Percentiles rank a stretch among this genome's conserved stretches.
Conservation (phyloP, 2,329 filamentous ascomycete species). For the Clonostachys solani region DNA sequence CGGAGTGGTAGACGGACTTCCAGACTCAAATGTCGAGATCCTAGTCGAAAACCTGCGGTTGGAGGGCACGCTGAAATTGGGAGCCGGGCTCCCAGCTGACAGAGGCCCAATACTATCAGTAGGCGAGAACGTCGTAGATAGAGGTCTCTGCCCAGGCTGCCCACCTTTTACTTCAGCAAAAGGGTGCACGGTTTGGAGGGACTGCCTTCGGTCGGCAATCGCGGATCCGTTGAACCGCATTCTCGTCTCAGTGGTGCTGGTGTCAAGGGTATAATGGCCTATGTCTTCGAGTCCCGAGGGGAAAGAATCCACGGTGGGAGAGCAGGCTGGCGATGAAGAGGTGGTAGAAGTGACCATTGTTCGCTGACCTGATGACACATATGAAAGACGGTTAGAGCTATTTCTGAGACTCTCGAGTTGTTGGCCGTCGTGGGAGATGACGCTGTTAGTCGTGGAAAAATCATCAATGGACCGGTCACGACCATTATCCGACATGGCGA, state of each 20-base stretch:
- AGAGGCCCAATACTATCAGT: not conserved
- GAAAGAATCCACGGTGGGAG: slow-evolving; percentile 50
- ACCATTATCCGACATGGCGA: slow-evolving; percentile 11
- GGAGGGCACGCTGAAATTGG: slow-evolving; percentile 50
- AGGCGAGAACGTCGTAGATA: not conserved
- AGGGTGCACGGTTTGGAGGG: slow-evolving; percentile 40
- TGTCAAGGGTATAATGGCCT: slow-evolving; percentile 12
- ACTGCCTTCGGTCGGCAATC: slow-evolving; percentile 46
- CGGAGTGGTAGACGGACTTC: not conserved
- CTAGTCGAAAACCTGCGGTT: slow-evolving; percentile 36
- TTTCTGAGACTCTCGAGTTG: slow-evolving; percentile 55
- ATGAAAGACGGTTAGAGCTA: slow-evolving; percentile 52
- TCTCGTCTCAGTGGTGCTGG: slow-evolving; percentile 24
- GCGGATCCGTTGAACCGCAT: slow-evolving; percentile 48
- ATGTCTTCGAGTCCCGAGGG: slow-evolving; percentile 6
- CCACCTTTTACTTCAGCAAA: slow-evolving; percentile 26
- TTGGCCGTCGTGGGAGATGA: slow-evolving; percentile 53
- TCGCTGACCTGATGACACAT: slow-evolving; percentile 55
- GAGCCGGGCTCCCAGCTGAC: slow-evolving; percentile 20
- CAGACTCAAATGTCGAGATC: not conserved
- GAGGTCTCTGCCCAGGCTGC: not conserved
- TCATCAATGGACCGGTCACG: slow-evolving; percentile 45
- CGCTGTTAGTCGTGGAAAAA: slow-evolving; percentile 51
- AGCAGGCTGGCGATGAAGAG: slow-evolving; percentile 52
- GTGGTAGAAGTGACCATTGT: slow-evolving; percentile 53